Base-by-base conservation (phyloP, 2,329 filamentous ascomycete species). In the Xylaria sp. region DNA sequence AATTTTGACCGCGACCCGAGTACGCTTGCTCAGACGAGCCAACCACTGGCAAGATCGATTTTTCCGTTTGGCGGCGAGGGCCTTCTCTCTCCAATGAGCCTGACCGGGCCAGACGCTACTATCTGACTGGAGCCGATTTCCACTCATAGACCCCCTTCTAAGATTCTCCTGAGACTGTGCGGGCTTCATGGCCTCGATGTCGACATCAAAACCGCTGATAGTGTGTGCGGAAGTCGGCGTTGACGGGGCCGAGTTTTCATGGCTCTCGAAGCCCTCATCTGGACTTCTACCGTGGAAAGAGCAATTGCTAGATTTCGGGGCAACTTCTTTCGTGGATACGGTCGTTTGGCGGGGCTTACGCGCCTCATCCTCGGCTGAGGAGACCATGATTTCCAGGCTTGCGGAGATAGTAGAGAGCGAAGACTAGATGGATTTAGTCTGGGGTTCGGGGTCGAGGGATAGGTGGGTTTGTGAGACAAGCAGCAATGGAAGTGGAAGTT, bases 71-170 rank as follows among this genome's bases (percentile, higher is more conserved):
- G 85, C 84, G 11, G 81, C 83, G 77, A 85, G 86, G 67, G 86
- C 85, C 80, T 87, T 87, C 67, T 83, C 80, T 76, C 85, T 86
- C 86, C 87, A 89, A 74, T 88, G 83, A 27, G 84, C 82, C 73
- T 87, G 83, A 63, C 85, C 84, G 5, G 87, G 87, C 87, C 87
- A 90, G 20, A 88, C 85, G 50, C 84, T 81, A 72, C 83, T 85
- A 67, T 89, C 85, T 57, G 75, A 78, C 66, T 81, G 81, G 61
- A 42, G 83, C 33, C 75, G 74, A 44, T 73, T 77, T 20, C 74
- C 76, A 63, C 73, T 29, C 66, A 73, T 63, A n/a, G 77, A 72
- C 5, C 78, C 78, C 65, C 78, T 79, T 63, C 75, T 78, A 31
- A 75, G 72, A 33, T 76, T 74, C 72, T 84, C 78, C 70, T 75